Percentiles rank a stretch among this genome's conserved stretches.
Conservation (phyloP, 805 yeast species). For the Lachancea thermotolerans region DNA sequence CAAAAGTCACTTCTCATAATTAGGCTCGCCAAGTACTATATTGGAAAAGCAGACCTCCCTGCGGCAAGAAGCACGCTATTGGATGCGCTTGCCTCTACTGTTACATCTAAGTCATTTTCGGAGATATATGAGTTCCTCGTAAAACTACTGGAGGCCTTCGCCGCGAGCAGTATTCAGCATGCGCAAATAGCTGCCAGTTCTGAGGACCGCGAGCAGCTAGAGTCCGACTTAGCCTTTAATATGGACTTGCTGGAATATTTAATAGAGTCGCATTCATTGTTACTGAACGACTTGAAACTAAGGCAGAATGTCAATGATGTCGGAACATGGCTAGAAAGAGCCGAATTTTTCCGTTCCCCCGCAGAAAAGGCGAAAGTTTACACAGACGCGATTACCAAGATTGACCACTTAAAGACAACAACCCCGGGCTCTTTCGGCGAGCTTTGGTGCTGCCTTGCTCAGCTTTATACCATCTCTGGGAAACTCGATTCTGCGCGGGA, state of each 20-base stretch:
- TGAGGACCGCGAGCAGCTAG: slow-evolving; percentile 17
- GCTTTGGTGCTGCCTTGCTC: slow-evolving; percentile 68
- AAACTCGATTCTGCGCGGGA: slow-evolving; percentile 56
- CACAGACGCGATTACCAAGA: slow-evolving; percentile 56
- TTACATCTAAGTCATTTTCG: slow-evolving; percentile 56
- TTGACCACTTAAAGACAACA: slow-evolving; percentile 51
- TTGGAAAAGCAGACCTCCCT: slow-evolving; percentile 32
- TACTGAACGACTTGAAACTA: slow-evolving; percentile 60
- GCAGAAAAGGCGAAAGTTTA: slow-evolving; percentile 41
- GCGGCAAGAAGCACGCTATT: slow-evolving; percentile 41
- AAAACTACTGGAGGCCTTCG: slow-evolving; percentile 49
- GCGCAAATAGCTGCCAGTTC: slow-evolving; percentile 9
- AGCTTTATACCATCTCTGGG: slow-evolving; percentile 47
- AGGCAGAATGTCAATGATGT: slow-evolving; percentile 57
- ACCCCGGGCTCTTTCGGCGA: slow-evolving; percentile 41
- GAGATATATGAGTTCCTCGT: slow-evolving; percentile 54
- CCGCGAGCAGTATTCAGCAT: slow-evolving; percentile 18
- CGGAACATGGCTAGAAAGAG: slow-evolving; percentile 62
- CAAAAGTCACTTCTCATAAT: slow-evolving; percentile 46
- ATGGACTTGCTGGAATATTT: slow-evolving; percentile 47
- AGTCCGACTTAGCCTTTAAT: slow-evolving; percentile 36
- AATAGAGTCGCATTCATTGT: slow-evolving; percentile 47
- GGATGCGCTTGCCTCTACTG: slow-evolving; percentile 40
- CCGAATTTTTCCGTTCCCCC: slow-evolving; percentile 37
- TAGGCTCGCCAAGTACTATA: slow-evolving; percentile 43